These are phyloP conservation scores for Fomitopsis serialis DNA, from an alignment of 768 basidiomycete species.

Conservation along the genomic window DNA sequence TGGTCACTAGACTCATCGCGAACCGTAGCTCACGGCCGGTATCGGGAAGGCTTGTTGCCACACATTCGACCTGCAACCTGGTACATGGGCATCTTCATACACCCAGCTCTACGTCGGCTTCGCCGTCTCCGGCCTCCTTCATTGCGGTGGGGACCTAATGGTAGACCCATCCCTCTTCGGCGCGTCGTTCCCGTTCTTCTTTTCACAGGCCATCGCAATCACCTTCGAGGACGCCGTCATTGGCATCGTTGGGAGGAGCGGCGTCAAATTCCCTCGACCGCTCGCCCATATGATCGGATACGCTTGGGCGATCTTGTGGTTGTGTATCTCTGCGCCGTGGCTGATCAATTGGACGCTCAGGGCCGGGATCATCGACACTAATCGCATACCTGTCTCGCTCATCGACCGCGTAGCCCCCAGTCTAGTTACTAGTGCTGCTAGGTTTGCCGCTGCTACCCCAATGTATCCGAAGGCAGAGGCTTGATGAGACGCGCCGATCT, in stretches of 20 bases:
- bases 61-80: slow-evolving; percentile 4
- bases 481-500: too few species aligned
- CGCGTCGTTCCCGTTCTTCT: slow-evolving; percentile 13
- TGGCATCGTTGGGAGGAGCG: background rate
- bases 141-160: slow-evolving; percentile 15
- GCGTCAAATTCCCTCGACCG: background rate
- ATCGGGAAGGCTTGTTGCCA: slow-evolving; percentile 8
- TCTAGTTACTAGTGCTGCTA: too few species aligned
- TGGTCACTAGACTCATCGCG: too few species aligned
- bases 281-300: background rate
- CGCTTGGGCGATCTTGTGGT: slow-evolving; percentile 10
- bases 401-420: too few species aligned
- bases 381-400: too few species aligned
- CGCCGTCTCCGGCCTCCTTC: slow-evolving; percentile 11
- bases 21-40: slow-evolving; percentile 7
- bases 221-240: slow-evolving; percentile 13
- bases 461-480: too few species aligned
- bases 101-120: slow-evolving; percentile 17
- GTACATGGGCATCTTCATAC: slow-evolving; percentile 13
- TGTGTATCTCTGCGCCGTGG: slow-evolving; percentile 1
- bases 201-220: slow-evolving; percentile 10
- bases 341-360: slow-evolving; percentile 2
- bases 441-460: too few species aligned
- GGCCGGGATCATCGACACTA: background rate
- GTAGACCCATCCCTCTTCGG: slow-evolving; percentile 6